Evolutionary conservation across 495 filamentous ascomycete species (phyloP), one percentile per base, ranked within the genome.

Genomic region (Lindgomyces ingoldianus): DNA sequence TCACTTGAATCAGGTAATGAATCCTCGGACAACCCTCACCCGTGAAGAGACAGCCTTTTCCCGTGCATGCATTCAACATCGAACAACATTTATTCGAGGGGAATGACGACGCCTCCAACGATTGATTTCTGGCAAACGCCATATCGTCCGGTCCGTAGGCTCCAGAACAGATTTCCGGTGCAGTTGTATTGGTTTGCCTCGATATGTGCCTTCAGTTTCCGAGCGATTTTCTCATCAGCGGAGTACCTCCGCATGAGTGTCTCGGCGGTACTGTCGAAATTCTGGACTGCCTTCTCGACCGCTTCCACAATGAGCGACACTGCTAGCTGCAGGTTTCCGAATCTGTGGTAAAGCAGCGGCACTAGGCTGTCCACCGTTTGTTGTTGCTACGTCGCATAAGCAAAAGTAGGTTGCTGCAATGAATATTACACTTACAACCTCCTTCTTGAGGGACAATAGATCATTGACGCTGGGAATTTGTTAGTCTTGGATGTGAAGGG

Each of bases 381-480:
- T 62, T 62, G 58, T 45, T 45, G 47, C 58, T 62, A 53, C 3
- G 18, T 18, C 24, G 9, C 3, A 19, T 55, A 4, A 41, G 25
- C 19, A 9, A 19, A 12, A 4, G 12, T 18, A 2, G 4, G 18
- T 4, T 11, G 29, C 4, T 3, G 3, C 10, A 33, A 4, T 3
- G 12, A 8, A 19, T 3, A 10, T 14, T 14, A 10, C 24, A 59
- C 72, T 57, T 49, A 65, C 63, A n/a, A 72, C 22, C 57, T 77
- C 74, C 45, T 77, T 77, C 24, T 68, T 72, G 4, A 77, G 24
- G 1, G 75, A 76, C 1, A 75, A 30, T 1, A 76, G 19, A 50
- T 77, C 75, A 26, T 76, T 77, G n/a, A 69, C 45, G 10, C 63
- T 71, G 19, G 25, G 21, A 3, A 18, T 14, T 14, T 12, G 14